Conservation (phyloP, 2,329 filamentous ascomycete genomes). For the Xylaria sp. region DNA sequence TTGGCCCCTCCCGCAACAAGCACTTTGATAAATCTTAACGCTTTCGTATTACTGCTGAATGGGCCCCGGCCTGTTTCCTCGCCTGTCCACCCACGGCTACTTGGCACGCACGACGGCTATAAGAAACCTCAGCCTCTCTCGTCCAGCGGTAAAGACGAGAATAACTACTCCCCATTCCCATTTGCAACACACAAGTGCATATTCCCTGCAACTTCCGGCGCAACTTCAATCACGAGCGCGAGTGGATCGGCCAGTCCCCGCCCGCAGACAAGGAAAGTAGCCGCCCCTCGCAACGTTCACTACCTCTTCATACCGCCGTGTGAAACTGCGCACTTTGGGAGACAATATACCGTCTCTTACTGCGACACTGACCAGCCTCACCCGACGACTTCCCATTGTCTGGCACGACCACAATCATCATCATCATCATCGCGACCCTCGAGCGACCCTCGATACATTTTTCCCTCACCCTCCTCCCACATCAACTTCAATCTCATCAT, state of each 20-base stretch:
- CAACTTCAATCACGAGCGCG: background rate
- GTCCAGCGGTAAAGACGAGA: background rate
- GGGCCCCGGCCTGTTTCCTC: background rate
- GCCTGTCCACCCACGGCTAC: background rate
- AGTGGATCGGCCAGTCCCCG: background rate
- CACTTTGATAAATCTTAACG: too few species aligned
- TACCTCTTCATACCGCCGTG: too few species aligned
- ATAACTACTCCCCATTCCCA: too few species aligned
- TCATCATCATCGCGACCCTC: background rate
- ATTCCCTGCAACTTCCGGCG: background rate
- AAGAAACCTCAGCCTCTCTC: background rate
- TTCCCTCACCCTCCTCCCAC: background rate
- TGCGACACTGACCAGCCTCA: background rate
- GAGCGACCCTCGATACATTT: background rate
- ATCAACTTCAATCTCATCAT: background rate
- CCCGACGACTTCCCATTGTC: conserved; percentile 10
- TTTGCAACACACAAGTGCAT: background rate
- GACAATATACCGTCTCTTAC: background rate
- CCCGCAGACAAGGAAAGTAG: background rate
- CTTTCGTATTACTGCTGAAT: background rate
- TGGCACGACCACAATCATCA: background rate
- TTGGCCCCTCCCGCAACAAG: too few species aligned
- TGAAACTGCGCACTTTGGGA: background rate
- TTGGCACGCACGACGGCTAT: background rate
- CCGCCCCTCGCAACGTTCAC: background rate